Percentiles rank a stretch among this genome's conserved stretches.
These are phyloP conservation scores for Ascochyta clinopodiicola DNA, from an alignment of 2,329 filamentous ascomycete genomes.

Conservation along the genomic window DNA sequence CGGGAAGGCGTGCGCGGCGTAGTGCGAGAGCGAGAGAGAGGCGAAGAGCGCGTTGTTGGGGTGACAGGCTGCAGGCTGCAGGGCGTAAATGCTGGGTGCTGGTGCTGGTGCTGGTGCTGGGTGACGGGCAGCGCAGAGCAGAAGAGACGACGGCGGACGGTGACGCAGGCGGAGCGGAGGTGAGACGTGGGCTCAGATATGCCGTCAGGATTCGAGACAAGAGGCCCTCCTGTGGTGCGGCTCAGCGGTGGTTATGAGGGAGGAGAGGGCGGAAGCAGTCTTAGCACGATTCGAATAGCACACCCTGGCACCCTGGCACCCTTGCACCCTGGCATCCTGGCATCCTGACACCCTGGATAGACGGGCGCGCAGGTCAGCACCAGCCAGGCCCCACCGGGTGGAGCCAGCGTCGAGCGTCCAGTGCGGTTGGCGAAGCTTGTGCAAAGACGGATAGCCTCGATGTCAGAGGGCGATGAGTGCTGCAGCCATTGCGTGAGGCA, in stretches of 20 bases:
- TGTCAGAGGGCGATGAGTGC: conserved; percentile 19
- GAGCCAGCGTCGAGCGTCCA: conserved; percentile 11
- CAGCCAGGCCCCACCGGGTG: conserved; percentile 27
- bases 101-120: conserved; percentile 1
- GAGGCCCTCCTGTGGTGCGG: conserved; percentile 37
- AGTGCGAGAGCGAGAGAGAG: neutral
- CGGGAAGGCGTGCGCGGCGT: conserved; percentile 5
- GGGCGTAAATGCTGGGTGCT: neutral
- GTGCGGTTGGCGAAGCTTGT: conserved; percentile 19
- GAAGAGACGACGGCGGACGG: conserved; percentile 12
- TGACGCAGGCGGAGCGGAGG: conserved; percentile 21
- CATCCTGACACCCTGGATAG: neutral
- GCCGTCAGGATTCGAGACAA: conserved; percentile 26
- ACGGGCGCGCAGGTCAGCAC: conserved; percentile 22
- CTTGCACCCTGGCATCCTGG: neutral
- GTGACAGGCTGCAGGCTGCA: too few species aligned
- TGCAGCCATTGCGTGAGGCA: conserved; percentile 15
- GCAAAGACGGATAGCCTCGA: conserved; percentile 22
- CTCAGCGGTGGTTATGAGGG: conserved; percentile 49
- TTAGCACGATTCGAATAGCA: conserved; percentile 14
- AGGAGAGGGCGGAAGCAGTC: conserved; percentile 29
- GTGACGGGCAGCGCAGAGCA: conserved; percentile 2
- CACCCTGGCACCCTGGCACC: conserved; percentile 2
- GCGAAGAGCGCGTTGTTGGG: too few species aligned
- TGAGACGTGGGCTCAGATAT: conserved; percentile 31